A percentile compares a stretch with the other conserved stretches of the same genome.
phyloP scores from a whole-genome alignment of 495 filamentous ascomycete genomes.

The Penicillium manginii region DNA sequence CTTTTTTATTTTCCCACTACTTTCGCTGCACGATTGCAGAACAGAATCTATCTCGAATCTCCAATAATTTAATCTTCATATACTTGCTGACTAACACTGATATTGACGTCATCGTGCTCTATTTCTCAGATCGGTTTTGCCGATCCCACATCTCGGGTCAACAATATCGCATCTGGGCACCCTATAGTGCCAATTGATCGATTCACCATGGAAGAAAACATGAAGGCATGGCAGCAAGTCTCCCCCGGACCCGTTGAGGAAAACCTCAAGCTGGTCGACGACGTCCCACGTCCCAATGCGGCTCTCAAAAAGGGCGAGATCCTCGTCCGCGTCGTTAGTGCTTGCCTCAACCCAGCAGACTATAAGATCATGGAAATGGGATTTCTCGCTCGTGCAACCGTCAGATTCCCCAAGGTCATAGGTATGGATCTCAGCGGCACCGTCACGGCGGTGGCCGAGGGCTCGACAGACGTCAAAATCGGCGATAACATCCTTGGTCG shows the following conservation, averaged over 20 bases:
- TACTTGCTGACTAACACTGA: too few relatives aligned
- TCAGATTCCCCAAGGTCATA: background rate
- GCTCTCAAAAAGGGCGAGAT: background rate
- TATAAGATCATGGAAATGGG: conserved; percentile 1
- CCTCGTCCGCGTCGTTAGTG: background rate
- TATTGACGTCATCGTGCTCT: too few relatives aligned
- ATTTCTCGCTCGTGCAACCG: background rate
- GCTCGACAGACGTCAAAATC: background rate
- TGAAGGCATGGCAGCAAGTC: background rate
- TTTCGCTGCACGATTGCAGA: too few relatives aligned
- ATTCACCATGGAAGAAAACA: background rate
- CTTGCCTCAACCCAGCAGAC: conserved; percentile 1
- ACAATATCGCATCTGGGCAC: too few relatives aligned
- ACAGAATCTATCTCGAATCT: too few relatives aligned
- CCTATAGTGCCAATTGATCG: background rate
- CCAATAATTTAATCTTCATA: too few relatives aligned
- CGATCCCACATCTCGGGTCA: too few relatives aligned
- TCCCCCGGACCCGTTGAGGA: background rate
- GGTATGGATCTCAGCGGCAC: background rate
- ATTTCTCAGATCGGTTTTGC: too few relatives aligned
- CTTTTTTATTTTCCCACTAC: too few relatives aligned
- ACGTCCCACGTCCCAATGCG: background rate
- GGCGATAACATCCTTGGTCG: background rate
- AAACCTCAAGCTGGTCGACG: background rate
- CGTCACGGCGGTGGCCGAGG: background rate